These are phyloP conservation scores for Orychophragmus violaceus DNA, from an alignment of 345 rosid genomes.

Conservation along the genomic window DNA sequence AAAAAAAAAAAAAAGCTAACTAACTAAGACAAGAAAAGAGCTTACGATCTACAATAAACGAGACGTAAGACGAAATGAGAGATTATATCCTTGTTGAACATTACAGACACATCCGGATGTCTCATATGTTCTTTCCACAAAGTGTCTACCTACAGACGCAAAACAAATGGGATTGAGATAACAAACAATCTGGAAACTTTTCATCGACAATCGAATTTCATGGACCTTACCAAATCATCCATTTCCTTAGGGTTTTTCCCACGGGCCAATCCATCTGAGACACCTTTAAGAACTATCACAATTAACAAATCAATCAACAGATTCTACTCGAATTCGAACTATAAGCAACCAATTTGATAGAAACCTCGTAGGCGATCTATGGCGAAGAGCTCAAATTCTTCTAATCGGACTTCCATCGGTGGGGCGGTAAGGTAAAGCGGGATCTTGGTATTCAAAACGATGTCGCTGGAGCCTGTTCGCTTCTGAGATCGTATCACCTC, in stretches of 20 bases:
- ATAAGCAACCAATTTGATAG: neutral
- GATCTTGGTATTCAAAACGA: constrained; percentile 34
- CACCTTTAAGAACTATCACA: constrained; percentile 61
- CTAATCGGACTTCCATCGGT: constrained; percentile 77
- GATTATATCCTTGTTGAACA: constrained; percentile 58
- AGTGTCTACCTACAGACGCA: constrained; percentile 31
- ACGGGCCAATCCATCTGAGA: constrained; percentile 76
- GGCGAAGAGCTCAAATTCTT: constrained; percentile 90
- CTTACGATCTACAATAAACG: constrained; percentile 90
- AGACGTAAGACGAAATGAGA: constrained; percentile 86
- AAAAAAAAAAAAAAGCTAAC: neutral
- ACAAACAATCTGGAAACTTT: neutral
- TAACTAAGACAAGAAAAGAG: neutral
- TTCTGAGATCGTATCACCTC: constrained; percentile 40
- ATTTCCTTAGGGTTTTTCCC: constrained; percentile 76
- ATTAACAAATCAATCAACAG: neutral
- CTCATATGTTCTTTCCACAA: constrained; percentile 69
- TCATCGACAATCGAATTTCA: neutral
- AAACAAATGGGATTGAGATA: neutral
- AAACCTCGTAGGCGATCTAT: constrained; percentile 85
- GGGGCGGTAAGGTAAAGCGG: constrained; percentile 80
- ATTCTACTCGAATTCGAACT: neutral
- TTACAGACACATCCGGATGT: constrained; percentile 46
- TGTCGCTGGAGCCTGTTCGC: constrained; percentile 15
- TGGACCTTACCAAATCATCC: constrained; percentile 45